Percentiles rank a stretch among this genome's conserved stretches.
Evolutionary conservation across 768 basidiomycete genomes (phyloP).

Genomic region (Mycena leptocephala): DNA sequence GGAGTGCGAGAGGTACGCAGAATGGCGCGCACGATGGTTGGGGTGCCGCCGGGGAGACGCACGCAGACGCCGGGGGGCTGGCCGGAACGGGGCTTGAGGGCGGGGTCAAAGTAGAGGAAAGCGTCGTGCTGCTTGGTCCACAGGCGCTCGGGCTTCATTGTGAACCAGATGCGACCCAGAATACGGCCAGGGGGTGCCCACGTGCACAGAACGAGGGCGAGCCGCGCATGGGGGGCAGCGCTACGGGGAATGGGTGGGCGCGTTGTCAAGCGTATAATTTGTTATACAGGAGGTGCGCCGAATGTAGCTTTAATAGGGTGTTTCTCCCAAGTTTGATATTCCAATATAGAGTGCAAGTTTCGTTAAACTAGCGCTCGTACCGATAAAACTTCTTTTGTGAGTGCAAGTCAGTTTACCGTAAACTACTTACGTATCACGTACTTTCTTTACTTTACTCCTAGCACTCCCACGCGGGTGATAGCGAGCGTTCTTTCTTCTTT

Average conservation of each 20-base stretch:
- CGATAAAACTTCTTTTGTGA: no score
- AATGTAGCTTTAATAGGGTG: no score
- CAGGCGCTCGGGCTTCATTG: slow-evolving; percentile 83
- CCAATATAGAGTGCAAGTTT: no score
- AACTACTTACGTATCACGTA: no score
- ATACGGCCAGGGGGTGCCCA: slow-evolving; percentile 46
- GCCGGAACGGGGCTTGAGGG: slow-evolving; percentile 72
- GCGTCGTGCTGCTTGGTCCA: slow-evolving; percentile 91
- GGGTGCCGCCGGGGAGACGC: slow-evolving; percentile 70
- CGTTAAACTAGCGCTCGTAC: no score
- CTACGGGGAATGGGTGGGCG: slow-evolving; percentile 55
- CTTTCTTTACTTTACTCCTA: no score
- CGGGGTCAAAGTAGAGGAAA: slow-evolving; percentile 79
- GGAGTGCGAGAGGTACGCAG: slow-evolving; percentile 25
- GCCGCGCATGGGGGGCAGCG: slow-evolving; percentile 45
- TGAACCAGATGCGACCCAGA: slow-evolving; percentile 74
- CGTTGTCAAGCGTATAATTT: no score
- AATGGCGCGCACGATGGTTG: slow-evolving; percentile 61
- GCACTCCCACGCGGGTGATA: no score
- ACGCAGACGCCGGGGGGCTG: slow-evolving; percentile 72
- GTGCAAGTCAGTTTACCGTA: no score
- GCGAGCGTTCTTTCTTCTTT: no score
- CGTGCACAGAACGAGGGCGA: slow-evolving; percentile 45
- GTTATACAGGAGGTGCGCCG: no score
- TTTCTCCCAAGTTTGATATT: no score